Base-by-base conservation (phyloP, 345 rosid genomes). In the Eucalyptus urophylla region DNA sequence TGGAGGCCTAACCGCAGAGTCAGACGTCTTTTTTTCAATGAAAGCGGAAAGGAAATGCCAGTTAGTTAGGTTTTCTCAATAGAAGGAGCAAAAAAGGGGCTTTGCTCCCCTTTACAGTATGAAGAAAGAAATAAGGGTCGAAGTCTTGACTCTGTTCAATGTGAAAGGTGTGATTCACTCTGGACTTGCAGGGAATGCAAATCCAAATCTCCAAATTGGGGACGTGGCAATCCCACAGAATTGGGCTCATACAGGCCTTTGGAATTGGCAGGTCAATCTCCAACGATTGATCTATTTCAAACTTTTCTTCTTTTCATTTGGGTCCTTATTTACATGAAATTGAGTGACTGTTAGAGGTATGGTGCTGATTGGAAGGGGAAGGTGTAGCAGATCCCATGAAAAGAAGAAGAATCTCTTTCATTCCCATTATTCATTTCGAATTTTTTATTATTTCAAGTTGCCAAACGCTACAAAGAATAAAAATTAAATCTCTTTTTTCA, bases 241-340 rank as follows among this genome's bases (percentile, higher is more conserved):
- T 62, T 96, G 99, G 96, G 97, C 98, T 56, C 97, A 96, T 49
- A 53, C 93, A 16, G 95, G 95, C 50, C 98, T 97, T 45, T 97
- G 99, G 98, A 93, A 89, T 90, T 97, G 97, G 96, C 96, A 94
- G 96, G 96, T 93, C 49, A 37, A 10, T 72, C 43, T 72, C 45
- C 44, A 72, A 17, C 81, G 8, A 53, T 53, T 21, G 58, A 53
- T 53, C 11, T 72, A 19, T 72, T 19, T 19, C 81, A 17, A 33
- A 33, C 14, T 19, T 37, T 21, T 53, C 58, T 53, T 53, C 25
- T 37, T 31, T 76, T 37, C 47, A 76, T 76, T 76, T 76, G 47
- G 31, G 3, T 49, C 17, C 87, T 80, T 24, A 50, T 47, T 25
- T 54, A 25, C 9, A 14, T 25, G 65, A 25, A 58, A 58, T 25